Evolutionary conservation across 2,329 filamentous ascomycete species (phyloP), one percentile per base, ranked within the genome.

Genomic region (Claviceps sp.): DNA sequence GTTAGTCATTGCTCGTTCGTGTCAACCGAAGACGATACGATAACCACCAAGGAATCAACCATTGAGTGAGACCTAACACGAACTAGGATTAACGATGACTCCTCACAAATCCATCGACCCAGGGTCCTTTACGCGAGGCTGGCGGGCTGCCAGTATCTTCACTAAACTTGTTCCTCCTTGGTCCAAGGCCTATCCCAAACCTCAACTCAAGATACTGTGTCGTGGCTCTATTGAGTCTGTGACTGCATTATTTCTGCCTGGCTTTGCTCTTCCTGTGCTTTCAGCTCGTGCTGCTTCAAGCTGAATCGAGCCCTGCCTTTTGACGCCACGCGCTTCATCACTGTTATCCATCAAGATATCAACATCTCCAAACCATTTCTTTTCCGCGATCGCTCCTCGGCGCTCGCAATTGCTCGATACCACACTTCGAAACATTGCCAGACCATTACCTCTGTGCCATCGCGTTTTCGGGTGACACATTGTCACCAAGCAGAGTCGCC

Each of bases 31-130:
- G 40, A 37, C 30, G 42, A 22, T 40, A 26, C 24, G 24, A 45
- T 40, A 37, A 42, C 6, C 9, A 34, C 1, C 41, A 37, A 14
- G 6, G 2, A 34, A 44, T 34, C 14, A 20, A 5, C 20, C 40
- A 20, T 46, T 13, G 20, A 18, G 42, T 52, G 16, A 46, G 50
- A 50, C 20, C 53, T 55, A 48, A 16, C 16, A 43, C 50, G 18
- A 34, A 37, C n/a, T 43, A 30, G 46, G 48, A 47, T 52, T 38
- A 13, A 50, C 50, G 48, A 49, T 55, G 50, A 54, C 54, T 56
- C 54, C 45, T 54, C 54, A 7, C 40, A n/a, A 18, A 16, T 24
- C 16, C 18, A 45, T 41, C 37, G 22, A 22, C 34, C 18, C 50
- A 18, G 47, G 37, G 43, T 47, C 22, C 41, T 26, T 30, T 30